Conservation (phyloP, 2,329 filamentous ascomycete species). For the Alternaria panax region DNA sequence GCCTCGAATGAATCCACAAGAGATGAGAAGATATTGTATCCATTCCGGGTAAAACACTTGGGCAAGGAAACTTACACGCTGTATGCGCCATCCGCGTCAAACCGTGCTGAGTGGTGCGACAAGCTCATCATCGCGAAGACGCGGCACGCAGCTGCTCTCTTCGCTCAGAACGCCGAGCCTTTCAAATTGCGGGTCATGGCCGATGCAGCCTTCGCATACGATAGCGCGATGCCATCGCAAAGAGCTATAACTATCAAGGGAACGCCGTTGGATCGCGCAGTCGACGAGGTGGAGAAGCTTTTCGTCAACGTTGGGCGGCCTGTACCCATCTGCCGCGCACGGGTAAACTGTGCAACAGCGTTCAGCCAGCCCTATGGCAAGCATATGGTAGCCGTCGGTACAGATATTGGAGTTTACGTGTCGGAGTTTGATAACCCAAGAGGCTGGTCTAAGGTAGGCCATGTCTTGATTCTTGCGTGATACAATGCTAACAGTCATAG, state of each 20-base stretch:
- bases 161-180: constrained; percentile 92
- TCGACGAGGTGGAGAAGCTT: constrained; percentile 82
- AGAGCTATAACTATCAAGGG: constrained; percentile 82
- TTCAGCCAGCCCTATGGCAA: constrained; percentile 83
- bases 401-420: constrained; percentile 91
- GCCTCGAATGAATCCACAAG: constrained; percentile 63
- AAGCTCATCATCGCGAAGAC: constrained; percentile 97
- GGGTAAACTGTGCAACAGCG: constrained; percentile 90
- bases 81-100: constrained; percentile 78
- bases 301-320: constrained; percentile 73
- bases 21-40: constrained; percentile 83
- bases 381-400: constrained; percentile 90
- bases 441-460: constrained; percentile 83
- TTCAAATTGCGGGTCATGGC: constrained; percentile 92
- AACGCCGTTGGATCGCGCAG: constrained; percentile 89
- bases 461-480: neutral
- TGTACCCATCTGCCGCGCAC: constrained; percentile 79
- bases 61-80: constrained; percentile 92
- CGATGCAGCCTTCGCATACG: constrained; percentile 88
- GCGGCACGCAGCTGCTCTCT: constrained; percentile 84
- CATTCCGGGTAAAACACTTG: constrained; percentile 94
- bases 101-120: constrained; percentile 86
- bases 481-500: constrained; percentile 57
- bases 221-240: constrained; percentile 60
- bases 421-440: constrained; percentile 88